Base-by-base conservation (phyloP, 2,329 filamentous ascomycete genomes). In the Thielaviopsis euricoi region DNA sequence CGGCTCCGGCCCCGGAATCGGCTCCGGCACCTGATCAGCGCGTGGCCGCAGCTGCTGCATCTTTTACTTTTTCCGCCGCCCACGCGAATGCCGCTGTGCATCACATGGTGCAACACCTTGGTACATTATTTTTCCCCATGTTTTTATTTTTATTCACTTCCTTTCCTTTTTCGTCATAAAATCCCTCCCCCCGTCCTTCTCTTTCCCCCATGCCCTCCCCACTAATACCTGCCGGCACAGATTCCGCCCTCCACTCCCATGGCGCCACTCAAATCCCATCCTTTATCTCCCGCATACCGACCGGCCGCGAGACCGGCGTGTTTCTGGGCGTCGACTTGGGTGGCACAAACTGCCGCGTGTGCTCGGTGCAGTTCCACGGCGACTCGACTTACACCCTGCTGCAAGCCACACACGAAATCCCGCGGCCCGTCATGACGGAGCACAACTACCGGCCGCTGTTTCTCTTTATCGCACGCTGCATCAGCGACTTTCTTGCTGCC, bases 211-310 rank as follows among this genome's bases (percentile, higher is more conserved):
- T 13, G 6, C 4, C 3, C 13, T 9, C 37, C 15, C 46, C 5
- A 58, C 55, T 57, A 57, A 57, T 23, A 50, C 23, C 33, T 40
- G 13, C n/a, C n/a, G 7, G 15, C 2, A 25, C 23, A 62, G 61
- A 29, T 19, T 23, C 57, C 69, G 85, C 85, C 43, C 70, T 88
- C 58, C 69, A 73, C 60, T 77, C 80, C 66, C 74, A 81, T 64
- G 78, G 78, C 57, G 77, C 82, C 73, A 85, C 81, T 67, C 86
- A 89, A 71, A 88, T 89, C 62, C 86, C 86, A 1, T 87, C 85
- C 10, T 89, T 86, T 67, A 85, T 89, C 53, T 88, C 85, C 1
- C 79, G 78, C 6, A 82, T 89, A 10, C 86, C 86, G 61, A 85
- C 87, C 73, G 86, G 86, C 60, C 85, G 82, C 10, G 86, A 89